These are phyloP conservation scores for Limtongia smithiae DNA, from an alignment of 805 yeast species.

Conservation along the genomic window DNA sequence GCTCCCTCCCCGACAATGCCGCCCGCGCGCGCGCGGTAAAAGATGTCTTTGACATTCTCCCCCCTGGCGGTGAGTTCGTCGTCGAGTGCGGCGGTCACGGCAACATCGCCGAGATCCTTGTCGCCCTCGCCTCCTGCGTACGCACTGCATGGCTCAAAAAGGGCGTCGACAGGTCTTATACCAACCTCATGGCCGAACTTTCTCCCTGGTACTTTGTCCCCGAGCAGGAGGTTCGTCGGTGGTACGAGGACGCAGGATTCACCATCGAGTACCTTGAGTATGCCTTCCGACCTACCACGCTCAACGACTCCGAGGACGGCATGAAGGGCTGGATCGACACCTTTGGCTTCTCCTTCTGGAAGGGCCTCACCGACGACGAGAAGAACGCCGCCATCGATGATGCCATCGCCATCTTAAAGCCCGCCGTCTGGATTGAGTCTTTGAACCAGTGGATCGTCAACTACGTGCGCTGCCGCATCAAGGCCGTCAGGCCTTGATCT, in stretches of 20 bases:
- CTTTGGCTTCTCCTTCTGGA: conserved; percentile 31
- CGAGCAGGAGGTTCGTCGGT: conserved; percentile 8
- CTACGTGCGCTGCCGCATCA: conserved; percentile 28
- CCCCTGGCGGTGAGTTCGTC: conserved; percentile 29
- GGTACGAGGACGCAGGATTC: conserved; percentile 30
- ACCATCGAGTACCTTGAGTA: conserved; percentile 26
- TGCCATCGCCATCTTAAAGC: conserved; percentile 19
- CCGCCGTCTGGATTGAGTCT: conserved; percentile 16
- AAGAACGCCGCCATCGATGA: conserved; percentile 17
- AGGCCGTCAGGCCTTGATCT: conserved; percentile 18
- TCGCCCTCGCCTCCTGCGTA: conserved; percentile 26
- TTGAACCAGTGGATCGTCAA: conserved; percentile 28
- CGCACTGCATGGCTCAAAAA: conserved; percentile 10
- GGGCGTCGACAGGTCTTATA: conserved; percentile 12
- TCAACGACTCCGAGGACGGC: conserved; percentile 26
- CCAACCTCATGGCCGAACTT: conserved; percentile 5
- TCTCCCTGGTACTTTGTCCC: conserved; percentile 32
- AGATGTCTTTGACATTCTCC: conserved; percentile 23
- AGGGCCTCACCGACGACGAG: conserved; percentile 20
- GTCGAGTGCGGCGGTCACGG: conserved; percentile 33
- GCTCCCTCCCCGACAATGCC: conserved; percentile 3
- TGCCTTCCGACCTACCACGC: conserved; percentile 29
- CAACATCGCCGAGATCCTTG: conserved; percentile 31
- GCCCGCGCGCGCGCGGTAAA: conserved; percentile 23
- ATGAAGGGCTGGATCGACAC: conserved; percentile 31